phyloP scores from a whole-genome alignment of 352 stramenopile species.

The Aphanomyces stellatus region DNA sequence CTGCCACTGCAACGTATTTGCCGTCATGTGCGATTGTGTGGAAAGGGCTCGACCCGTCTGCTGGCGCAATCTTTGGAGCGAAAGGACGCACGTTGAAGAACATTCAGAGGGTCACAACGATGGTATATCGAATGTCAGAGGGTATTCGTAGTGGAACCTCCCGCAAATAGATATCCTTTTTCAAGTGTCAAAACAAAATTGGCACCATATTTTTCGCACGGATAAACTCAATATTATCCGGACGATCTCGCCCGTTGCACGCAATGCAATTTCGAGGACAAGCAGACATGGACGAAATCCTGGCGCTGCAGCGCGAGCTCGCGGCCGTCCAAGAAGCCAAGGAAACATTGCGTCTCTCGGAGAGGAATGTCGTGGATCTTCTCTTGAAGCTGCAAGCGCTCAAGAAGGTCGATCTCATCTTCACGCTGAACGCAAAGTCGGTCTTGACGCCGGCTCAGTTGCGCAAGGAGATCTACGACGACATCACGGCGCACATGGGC shows the following conservation, averaged over 20 bases:
- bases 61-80: no score
- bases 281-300: constrained; percentile 68
- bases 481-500: constrained; percentile 53
- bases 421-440: constrained; percentile 73
- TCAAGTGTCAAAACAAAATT: no score
- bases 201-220: no score
- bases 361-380: constrained; percentile 77
- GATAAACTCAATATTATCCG: background rate
- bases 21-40: no score
- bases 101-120: no score
- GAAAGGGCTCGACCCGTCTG: no score
- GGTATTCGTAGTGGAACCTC: no score
- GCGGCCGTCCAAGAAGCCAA: constrained; percentile 64
- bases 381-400: constrained; percentile 67
- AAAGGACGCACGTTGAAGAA: no score
- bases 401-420: constrained; percentile 65
- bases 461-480: constrained; percentile 63
- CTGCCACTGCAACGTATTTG: no score
- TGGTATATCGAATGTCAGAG: no score
- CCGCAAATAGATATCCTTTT: no score
- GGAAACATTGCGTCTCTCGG: constrained; percentile 66
- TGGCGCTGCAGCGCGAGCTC: constrained; percentile 66
- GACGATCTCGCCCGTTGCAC: background rate
- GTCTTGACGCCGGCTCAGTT: constrained; percentile 67
- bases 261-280: background rate